A percentile compares a stretch with the other conserved stretches of the same genome.
phyloP scores from a whole-genome alignment of 1,284 basidiomycete species.

The Thelephora terrestris region DNA sequence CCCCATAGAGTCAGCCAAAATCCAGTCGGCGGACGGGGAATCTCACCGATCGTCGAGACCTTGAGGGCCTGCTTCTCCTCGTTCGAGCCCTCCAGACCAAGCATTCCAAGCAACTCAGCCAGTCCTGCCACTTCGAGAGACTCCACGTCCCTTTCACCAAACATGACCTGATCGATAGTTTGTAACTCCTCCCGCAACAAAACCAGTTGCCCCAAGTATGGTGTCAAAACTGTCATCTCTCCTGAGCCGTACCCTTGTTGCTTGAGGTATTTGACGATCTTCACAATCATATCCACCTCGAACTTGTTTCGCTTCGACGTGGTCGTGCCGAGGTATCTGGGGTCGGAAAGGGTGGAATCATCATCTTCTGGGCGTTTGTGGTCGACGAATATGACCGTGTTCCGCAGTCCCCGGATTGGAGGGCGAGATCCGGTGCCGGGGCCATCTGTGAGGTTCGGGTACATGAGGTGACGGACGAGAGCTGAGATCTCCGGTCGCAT shows the following conservation, averaged over 20 bases:
- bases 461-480: slow-evolving; percentile 49
- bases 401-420: slow-evolving; percentile 39
- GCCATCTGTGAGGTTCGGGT: slow-evolving; percentile 51
- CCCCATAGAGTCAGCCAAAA: neutral
- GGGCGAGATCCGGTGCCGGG: slow-evolving; percentile 36
- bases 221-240: slow-evolving; percentile 50
- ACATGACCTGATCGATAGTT: slow-evolving; percentile 42
- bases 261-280: slow-evolving; percentile 50
- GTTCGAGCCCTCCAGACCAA: slow-evolving; percentile 27
- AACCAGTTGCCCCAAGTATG: slow-evolving; percentile 54
- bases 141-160: slow-evolving; percentile 49
- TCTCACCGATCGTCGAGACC: slow-evolving; percentile 50
- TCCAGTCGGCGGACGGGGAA: neutral
- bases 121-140: slow-evolving; percentile 49
- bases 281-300: slow-evolving; percentile 52
- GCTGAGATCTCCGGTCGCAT: slow-evolving; percentile 62
- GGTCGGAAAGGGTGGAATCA: slow-evolving; percentile 28
- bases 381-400: slow-evolving; percentile 50
- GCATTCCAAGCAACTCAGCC: no score
- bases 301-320: slow-evolving; percentile 48
- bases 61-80: slow-evolving; percentile 33
- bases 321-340: slow-evolving; percentile 31
- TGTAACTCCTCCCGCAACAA: slow-evolving; percentile 34
- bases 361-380: slow-evolving; percentile 47
- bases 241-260: slow-evolving; percentile 57